phyloP scores from a whole-genome alignment of 805 yeast genomes.

The Saitoella complicata region DNA sequence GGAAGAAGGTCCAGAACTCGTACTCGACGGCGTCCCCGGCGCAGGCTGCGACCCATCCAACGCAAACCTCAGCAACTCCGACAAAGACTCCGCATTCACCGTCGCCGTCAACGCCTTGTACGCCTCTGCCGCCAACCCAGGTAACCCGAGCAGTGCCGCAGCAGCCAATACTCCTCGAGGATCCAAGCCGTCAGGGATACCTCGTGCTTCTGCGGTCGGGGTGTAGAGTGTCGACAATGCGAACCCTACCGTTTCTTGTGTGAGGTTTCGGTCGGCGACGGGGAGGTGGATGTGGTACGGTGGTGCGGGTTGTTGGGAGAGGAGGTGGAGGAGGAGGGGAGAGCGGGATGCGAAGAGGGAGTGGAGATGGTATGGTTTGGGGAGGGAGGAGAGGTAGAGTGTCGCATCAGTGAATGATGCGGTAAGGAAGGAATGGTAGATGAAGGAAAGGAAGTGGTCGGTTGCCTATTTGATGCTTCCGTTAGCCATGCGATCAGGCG shows the following conservation, averaged over 20 bases:
- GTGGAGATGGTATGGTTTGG: neutral
- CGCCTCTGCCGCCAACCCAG: neutral
- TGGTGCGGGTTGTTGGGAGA: neutral
- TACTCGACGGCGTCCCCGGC: neutral
- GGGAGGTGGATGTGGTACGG: neutral
- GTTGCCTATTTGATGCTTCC: too few species aligned
- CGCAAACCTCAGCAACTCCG: slow-evolving; percentile 15
- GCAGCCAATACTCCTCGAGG: neutral
- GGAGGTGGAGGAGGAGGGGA: neutral
- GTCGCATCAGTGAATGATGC: neutral
- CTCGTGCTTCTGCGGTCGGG: neutral
- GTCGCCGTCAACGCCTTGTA: neutral
- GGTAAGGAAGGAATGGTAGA: neutral
- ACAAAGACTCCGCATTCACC: slow-evolving; percentile 10
- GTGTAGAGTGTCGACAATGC: neutral
- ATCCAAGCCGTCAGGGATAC: neutral
- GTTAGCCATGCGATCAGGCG: too few species aligned
- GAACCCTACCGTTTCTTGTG: neutral
- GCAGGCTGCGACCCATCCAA: slow-evolving; percentile 5
- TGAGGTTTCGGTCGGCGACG: neutral
- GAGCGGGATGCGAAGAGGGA: neutral
- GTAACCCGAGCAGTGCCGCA: slow-evolving; percentile 3
- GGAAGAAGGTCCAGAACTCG: slow-evolving; percentile 1
- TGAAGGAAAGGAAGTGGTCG: too few species aligned
- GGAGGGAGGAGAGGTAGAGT: neutral